Percentiles rank a stretch among this genome's conserved stretches.
Evolutionary conservation across 805 yeast species (phyloP).

Genomic region (Wickerhamiella occidentalis): DNA sequence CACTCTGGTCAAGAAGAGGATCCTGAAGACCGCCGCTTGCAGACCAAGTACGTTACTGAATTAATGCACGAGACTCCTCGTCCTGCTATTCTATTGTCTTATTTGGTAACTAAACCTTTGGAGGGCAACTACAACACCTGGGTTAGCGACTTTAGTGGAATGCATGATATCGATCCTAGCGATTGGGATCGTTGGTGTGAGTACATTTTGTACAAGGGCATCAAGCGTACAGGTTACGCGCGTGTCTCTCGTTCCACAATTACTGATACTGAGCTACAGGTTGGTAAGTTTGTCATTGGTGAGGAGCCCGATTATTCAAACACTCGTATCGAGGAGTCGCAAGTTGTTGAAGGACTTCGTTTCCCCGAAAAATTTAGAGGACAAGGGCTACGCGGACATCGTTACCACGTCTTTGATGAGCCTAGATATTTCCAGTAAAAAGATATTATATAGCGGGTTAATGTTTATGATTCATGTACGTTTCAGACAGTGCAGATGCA

Average conservation of each 20-base stretch:
- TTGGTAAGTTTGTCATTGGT: constrained; percentile 71
- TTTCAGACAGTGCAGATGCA: neutral
- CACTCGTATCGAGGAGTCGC: constrained; percentile 41
- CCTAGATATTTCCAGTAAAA: constrained; percentile 57
- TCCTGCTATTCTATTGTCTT: constrained; percentile 80
- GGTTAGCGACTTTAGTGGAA: constrained; percentile 70
- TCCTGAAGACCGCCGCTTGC: constrained; percentile 81
- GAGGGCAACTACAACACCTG: constrained; percentile 87
- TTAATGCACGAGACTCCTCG: constrained; percentile 72
- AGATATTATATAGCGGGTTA: neutral
- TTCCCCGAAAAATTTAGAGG: constrained; percentile 76
- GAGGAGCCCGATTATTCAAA: constrained; percentile 40
- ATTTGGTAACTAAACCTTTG: constrained; percentile 76
- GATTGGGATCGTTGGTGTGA: constrained; percentile 96
- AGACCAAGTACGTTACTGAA: constrained; percentile 59
- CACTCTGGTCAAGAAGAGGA: constrained; percentile 98
- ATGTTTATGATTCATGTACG: neutral
- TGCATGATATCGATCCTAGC: constrained; percentile 85
- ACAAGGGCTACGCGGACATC: constrained; percentile 87
- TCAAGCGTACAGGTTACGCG: constrained; percentile 85
- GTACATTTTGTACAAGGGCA: constrained; percentile 76
- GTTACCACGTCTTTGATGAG: constrained; percentile 87
- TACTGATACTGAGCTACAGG: constrained; percentile 94
- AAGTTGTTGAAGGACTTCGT: constrained; percentile 48
- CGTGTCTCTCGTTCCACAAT: constrained; percentile 85